phyloP scores from a whole-genome alignment of 2,329 filamentous ascomycete genomes.

The Talaromyces sp. region DNA sequence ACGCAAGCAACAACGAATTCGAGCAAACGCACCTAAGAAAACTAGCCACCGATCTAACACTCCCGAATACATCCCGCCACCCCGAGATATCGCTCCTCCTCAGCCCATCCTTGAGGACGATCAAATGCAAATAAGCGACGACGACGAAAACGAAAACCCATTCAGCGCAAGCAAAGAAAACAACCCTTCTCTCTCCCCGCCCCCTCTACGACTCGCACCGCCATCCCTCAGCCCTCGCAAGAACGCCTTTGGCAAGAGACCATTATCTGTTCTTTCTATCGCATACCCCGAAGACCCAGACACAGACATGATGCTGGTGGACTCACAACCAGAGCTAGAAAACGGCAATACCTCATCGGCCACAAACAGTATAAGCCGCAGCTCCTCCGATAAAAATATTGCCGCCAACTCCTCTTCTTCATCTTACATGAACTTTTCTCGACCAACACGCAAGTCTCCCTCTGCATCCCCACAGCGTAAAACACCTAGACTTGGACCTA shows the following conservation, averaged over 20 bases:
- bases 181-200: conserved; percentile 45
- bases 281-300: conserved; percentile 36
- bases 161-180: conserved; percentile 53
- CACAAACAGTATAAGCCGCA: conserved; percentile 21
- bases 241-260: conserved; percentile 44
- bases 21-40: conserved; percentile 15
- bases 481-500: conserved; percentile 37
- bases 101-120: conserved; percentile 14
- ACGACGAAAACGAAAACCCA: conserved; percentile 25
- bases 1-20: conserved; percentile 17
- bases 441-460: conserved; percentile 13
- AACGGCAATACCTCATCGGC: neutral
- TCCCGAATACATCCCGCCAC: conserved; percentile 3
- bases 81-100: neutral
- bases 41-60: conserved; percentile 5
- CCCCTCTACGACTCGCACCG: conserved; percentile 38
- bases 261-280: conserved; percentile 45
- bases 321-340: conserved; percentile 31
- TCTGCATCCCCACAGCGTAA: conserved; percentile 35
- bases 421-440: conserved; percentile 8
- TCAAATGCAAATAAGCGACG: conserved; percentile 18
- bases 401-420: conserved; percentile 35
- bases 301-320: conserved; percentile 31
- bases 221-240: conserved; percentile 36
- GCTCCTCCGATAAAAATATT: conserved; percentile 46